Evolutionary conservation across 208 protist genomes (phyloP).

Genomic region (Vickermania spadyakhi): DNA sequence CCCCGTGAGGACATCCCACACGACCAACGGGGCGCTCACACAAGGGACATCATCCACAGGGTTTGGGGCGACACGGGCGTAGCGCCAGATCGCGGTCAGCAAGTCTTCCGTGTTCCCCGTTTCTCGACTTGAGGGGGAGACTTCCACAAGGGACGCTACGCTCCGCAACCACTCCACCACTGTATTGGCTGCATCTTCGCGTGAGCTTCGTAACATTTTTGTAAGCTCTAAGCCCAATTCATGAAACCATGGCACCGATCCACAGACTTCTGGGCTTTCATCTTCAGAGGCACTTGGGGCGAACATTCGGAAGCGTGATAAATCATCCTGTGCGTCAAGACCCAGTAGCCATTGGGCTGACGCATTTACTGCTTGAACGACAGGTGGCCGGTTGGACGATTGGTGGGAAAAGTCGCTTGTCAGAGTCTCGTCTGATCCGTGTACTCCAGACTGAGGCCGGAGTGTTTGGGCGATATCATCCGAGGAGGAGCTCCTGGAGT

Average conservation of each 20-base stretch:
- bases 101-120: neutral
- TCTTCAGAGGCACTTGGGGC: neutral
- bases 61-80: neutral
- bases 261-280: neutral
- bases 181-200: neutral
- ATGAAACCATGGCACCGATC: neutral
- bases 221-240: neutral
- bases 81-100: neutral
- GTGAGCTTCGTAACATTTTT: neutral
- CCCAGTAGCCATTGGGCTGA: neutral
- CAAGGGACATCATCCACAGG: neutral
- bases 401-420: no score
- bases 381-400: no score
- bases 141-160: neutral
- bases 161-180: neutral
- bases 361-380: no score
- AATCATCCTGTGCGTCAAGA: neutral
- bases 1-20: neutral
- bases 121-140: neutral
- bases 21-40: neutral
- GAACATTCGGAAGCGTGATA: neutral
- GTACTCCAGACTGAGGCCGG: no score
- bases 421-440: no score
- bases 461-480: neutral
- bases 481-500: neutral